Conservation (phyloP, 176 grass and related monocot genomes). For the Avena atlantica region DNA sequence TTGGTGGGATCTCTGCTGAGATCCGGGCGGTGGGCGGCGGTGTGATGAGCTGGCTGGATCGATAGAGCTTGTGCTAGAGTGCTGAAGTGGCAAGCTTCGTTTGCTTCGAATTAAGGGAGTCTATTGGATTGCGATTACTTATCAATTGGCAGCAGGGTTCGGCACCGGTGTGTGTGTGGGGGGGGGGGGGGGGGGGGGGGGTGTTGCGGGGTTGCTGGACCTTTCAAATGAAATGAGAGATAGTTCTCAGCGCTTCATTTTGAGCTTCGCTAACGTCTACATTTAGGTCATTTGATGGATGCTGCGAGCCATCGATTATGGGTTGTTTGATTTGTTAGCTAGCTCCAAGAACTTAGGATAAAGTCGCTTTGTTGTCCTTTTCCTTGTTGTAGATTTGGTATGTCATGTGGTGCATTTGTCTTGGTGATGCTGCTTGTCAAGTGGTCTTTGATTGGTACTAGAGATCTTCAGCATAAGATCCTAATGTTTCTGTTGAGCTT, state of each 20-base stretch:
- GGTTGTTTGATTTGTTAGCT: constrained; percentile 17
- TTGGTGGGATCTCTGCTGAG: constrained; percentile 55
- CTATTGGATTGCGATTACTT: neutral
- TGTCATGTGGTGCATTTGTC: constrained; percentile 10
- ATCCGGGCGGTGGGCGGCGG: constrained; percentile 10
- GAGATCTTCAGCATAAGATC: neutral
- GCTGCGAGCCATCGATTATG: constrained; percentile 16
- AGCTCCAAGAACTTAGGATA: constrained; percentile 34
- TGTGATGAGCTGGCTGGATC: constrained; percentile 20
- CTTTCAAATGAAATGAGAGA: neutral
- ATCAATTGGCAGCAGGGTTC: neutral
- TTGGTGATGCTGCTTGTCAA: neutral
- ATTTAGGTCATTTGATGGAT: constrained; percentile 24
- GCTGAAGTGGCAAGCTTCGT: constrained; percentile 19
- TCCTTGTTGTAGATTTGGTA: constrained; percentile 13
- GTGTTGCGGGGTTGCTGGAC: neutral
- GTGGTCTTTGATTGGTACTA: neutral
- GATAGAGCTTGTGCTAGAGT: neutral
- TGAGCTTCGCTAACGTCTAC: neutral
- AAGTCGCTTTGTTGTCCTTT: neutral
- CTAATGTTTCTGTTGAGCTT: constrained; percentile 19
- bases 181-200: too few species aligned
- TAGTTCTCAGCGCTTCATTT: constrained; percentile 24
- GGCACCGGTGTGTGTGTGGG: neutral
- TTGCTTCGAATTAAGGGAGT: constrained; percentile 15